Evolutionary conservation across 2,329 filamentous ascomycete genomes (phyloP).

Genomic region (Thelonectria olida): DNA sequence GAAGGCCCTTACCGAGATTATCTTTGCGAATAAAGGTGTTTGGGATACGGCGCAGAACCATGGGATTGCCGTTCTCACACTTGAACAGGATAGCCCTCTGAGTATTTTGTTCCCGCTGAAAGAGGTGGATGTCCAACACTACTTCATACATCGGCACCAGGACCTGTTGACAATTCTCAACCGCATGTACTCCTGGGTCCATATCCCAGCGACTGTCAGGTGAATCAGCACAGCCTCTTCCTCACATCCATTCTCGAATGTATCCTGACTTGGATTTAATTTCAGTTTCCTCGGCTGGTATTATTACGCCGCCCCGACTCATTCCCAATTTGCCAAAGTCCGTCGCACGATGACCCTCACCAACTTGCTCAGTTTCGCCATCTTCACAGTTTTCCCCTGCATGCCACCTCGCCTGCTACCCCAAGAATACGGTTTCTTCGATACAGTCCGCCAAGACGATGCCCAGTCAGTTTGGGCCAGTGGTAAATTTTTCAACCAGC

Average conservation of each 20-base stretch:
- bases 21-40: constrained; percentile 53
- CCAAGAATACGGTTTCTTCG: constrained; percentile 64
- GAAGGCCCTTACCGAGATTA: constrained; percentile 39
- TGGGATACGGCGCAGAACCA: constrained; percentile 66
- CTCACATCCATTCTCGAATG: constrained; percentile 21
- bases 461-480: constrained; percentile 70
- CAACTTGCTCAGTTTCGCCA: constrained; percentile 63
- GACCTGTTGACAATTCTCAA: constrained; percentile 64
- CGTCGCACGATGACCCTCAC: constrained; percentile 59
- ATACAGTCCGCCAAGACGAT: constrained; percentile 59
- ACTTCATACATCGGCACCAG: constrained; percentile 64
- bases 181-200: constrained; percentile 66
- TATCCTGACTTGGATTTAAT: neutral
- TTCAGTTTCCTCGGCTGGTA: constrained; percentile 70
- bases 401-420: constrained; percentile 67
- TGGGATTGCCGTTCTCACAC: constrained; percentile 61
- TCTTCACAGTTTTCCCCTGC: constrained; percentile 65
- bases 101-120: constrained; percentile 62
- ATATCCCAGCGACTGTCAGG: constrained; percentile 69
- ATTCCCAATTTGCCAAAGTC: constrained; percentile 47
- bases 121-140: constrained; percentile 63
- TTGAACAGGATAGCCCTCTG: constrained; percentile 61
- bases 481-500: constrained; percentile 65
- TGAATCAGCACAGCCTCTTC: constrained; percentile 41
- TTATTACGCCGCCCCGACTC: constrained; percentile 63